Conservation (phyloP, 805 yeast genomes). For the Candida schatavii region DNA sequence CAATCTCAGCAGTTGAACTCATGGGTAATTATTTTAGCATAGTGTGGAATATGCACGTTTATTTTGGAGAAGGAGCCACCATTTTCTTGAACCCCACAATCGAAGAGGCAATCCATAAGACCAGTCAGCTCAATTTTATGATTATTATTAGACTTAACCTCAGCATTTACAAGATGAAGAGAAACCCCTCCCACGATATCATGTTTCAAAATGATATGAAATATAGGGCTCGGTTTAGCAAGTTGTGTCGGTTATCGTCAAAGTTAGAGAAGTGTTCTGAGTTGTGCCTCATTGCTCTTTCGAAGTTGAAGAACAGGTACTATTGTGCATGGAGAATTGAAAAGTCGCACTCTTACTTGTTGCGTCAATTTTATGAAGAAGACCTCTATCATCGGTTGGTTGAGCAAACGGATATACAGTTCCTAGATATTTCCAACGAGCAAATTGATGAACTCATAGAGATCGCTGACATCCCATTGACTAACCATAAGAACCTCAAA, state of each 20-base stretch:
- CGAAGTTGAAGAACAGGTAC: slow-evolving; percentile 52
- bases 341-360: slow-evolving; percentile 49
- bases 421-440: slow-evolving; percentile 12
- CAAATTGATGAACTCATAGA: slow-evolving; percentile 28
- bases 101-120: slow-evolving; percentile 24
- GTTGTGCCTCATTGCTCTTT: slow-evolving; percentile 23
- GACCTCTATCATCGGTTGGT: slow-evolving; percentile 20
- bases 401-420: slow-evolving; percentile 6
- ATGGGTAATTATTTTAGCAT: slow-evolving; percentile 29
- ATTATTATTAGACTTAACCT: slow-evolving; percentile 22
- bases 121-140: slow-evolving; percentile 24
- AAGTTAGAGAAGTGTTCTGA: slow-evolving; percentile 17
- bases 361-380: slow-evolving; percentile 30
- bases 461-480: slow-evolving; percentile 15
- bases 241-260: slow-evolving; percentile 24
- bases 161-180: slow-evolving; percentile 20
- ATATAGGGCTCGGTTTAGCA: slow-evolving; percentile 21
- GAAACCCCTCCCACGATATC: slow-evolving; percentile 15
- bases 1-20: slow-evolving; percentile 26
- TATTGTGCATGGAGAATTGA: slow-evolving; percentile 68
- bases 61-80: slow-evolving; percentile 44
- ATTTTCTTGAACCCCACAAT: slow-evolving; percentile 40
- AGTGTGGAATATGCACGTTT: slow-evolving; percentile 24
- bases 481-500: slow-evolving; percentile 10
- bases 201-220: slow-evolving; percentile 13